Evolutionary conservation across 257 asterid species (phyloP), one percentile per base, ranked within the genome.

Genomic region (Eustoma russellianum): DNA sequence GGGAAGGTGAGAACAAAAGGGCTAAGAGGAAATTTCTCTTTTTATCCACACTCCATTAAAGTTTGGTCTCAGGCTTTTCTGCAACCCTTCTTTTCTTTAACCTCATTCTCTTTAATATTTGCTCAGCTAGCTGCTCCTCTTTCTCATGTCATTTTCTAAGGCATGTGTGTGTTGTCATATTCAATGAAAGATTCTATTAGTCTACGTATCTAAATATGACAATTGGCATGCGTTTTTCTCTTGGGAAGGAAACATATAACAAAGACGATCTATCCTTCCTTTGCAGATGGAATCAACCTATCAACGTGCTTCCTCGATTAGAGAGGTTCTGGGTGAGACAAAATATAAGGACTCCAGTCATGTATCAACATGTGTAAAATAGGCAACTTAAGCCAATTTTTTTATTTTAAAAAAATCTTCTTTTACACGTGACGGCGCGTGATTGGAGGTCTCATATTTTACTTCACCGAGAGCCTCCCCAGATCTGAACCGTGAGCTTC

Each of bases 161-260:
- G 77, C 77, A 63, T 66, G 77, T 66, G 66, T 63, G 77, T 72
- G 64, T 43, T 50, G 77, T 72, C 77, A 72, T 57, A 62, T 54
- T 72, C 77, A 63, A 33, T 64, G 13, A 48, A 67, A 24, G 77
- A 72, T 72, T 59, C 70, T 72, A 61, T 55, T 58, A 18, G 67
- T 65, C 65, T 72, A 38, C 9, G 40, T 38, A 65, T 52, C 67
- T 68, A 56, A 55, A 38, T 50, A 52, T 33, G 30, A 61, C 61
- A 46, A 51, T 65, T 52, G 53, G 17, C 45, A 38, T 48, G 15
- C 64, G 16, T 47, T 55, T 46, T 30, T 61, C 62, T 50, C 53
- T 65, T 59, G 63, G 46, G 54, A 56, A 56, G 19, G 17, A 30
- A 43, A 38, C 43, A 38, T 38, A 4, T 18, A 47, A 17, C 34